Conservation (phyloP, 2,329 filamentous ascomycete species). For the Penicillium concentricum region DNA sequence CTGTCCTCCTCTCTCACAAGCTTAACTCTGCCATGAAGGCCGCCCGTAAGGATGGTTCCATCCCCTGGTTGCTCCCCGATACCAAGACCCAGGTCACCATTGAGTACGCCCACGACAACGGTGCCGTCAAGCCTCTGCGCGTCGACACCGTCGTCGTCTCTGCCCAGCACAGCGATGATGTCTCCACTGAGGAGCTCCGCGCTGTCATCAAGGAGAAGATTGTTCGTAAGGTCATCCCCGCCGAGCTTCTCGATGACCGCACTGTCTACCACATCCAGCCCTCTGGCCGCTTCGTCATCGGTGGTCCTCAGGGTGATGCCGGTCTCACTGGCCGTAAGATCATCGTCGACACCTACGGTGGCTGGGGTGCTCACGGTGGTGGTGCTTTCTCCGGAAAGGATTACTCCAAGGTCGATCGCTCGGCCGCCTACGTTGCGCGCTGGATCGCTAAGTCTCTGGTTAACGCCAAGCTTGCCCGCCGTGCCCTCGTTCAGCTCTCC, state of each 20-base stretch:
- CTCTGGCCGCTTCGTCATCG: conserved; percentile 97
- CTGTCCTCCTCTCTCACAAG: conserved; percentile 91
- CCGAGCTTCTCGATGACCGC: conserved; percentile 85
- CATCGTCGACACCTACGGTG: conserved; percentile 99
- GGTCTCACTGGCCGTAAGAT: conserved; percentile 99
- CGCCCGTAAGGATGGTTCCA: conserved; percentile 79
- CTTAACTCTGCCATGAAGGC: conserved; percentile 93
- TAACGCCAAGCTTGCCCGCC: conserved; percentile 80
- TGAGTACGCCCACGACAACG: conserved; percentile 93
- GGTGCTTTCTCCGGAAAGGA: conserved; percentile 99
- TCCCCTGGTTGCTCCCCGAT: conserved; percentile 95
- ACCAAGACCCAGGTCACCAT: conserved; percentile 99
- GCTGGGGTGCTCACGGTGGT: conserved; percentile 99
- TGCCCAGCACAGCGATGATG: conserved; percentile 86
- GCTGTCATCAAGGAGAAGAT: conserved; percentile 97
- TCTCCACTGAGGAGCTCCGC: conserved; percentile 87
- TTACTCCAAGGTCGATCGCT: conserved; percentile 99
- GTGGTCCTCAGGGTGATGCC: conserved; percentile 97
- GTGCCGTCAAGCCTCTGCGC: conserved; percentile 85
- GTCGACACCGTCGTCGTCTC: conserved; percentile 97
- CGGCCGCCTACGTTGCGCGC: conserved; percentile 92
- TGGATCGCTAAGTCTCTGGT: conserved; percentile 99
- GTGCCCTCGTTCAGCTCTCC: conserved; percentile 93
- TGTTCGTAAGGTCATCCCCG: conserved; percentile 90
- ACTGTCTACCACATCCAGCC: conserved; percentile 99